Base-by-base conservation (phyloP, 805 yeast species). In the Starmerella powellii region DNA sequence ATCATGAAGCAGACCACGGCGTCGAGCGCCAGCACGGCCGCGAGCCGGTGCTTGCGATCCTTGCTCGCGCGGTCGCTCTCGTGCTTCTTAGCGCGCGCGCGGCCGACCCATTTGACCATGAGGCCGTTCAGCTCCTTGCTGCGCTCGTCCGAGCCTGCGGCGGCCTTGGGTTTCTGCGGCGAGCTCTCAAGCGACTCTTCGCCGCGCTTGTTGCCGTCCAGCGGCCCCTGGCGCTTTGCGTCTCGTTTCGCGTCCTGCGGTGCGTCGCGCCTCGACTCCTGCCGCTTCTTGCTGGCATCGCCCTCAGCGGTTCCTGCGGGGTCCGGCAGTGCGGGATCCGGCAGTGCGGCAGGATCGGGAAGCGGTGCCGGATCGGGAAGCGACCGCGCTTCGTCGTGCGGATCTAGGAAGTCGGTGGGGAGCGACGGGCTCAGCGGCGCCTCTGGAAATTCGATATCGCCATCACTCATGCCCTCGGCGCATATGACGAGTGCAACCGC, bases 401-500 rank as follows among this genome's bases (percentile, higher is more conserved):
- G 35, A 5, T 42, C 40, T 52, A 36, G 58, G 37, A 57, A 62
- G 26, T 51, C 49, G 3, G 64, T 54, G 1, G 68, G 68, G 12
- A 64, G 53, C 13, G 67, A 63, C 2, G 68, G 68, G 46, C 66
- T 62, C 40, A 63, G 48, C 56, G 63, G 63, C 15, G 49, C 49
- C 28, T 54, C 44, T 11, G 61, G 63, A 18, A 61, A 47, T 21
- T 43, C 47, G 45, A 54, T 52, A n/a, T 42, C 49, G 19, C 13
- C 38, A 15, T 46, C 47, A 19, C 33, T 30, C 44, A 36, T 46
- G 18, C 16, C 19, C 33, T 17, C 10, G 26, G 26, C 26, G 6
- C 26, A 23, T 23, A 23, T 8, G 30, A 8, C 8, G 31, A 8
- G 17, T 29, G 12, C 17, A 15, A n/a, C 6, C 26, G 26, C 26